Conservation (phyloP, 2,329 filamentous ascomycete species). For the Knufia petricola region DNA sequence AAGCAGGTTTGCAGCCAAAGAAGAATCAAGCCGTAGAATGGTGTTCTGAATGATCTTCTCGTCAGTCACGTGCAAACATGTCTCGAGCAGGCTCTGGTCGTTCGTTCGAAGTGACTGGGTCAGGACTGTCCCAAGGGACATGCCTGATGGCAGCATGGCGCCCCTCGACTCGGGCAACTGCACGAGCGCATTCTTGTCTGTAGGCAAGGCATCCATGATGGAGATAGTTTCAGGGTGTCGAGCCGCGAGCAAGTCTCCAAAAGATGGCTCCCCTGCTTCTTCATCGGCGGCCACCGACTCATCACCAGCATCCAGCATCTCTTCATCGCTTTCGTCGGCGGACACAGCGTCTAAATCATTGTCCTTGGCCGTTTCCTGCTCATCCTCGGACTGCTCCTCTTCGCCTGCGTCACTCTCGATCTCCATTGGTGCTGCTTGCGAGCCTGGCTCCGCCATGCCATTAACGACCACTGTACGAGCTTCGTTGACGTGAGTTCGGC, state of each 20-base stretch:
- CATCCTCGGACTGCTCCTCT: conserved; percentile 25
- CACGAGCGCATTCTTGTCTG: conserved; percentile 33
- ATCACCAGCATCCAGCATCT: conserved; percentile 21
- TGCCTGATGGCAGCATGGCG: conserved; percentile 55
- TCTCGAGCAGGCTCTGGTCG: conserved; percentile 80
- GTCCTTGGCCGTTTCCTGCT: conserved; percentile 16
- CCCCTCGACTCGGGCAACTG: conserved; percentile 31
- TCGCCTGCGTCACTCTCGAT: conserved; percentile 40
- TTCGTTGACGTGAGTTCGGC: conserved; percentile 48
- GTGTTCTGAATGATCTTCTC: conserved; percentile 71
- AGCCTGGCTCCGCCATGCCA: conserved; percentile 29
- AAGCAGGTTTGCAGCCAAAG: conserved; percentile 68
- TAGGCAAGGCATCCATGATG: conserved; percentile 36
- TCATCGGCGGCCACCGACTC: conserved; percentile 31
- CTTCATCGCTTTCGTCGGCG: conserved; percentile 16
- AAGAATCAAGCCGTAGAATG: conserved; percentile 80
- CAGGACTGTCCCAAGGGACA: conserved; percentile 84
- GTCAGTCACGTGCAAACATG: conserved; percentile 76
- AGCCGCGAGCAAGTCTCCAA: conserved; percentile 71
- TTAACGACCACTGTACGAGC: conserved; percentile 44
- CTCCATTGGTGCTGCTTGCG: conserved; percentile 34
- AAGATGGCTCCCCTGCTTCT: conserved; percentile 53
- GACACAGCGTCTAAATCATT: conserved; percentile 10
- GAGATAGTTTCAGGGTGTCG: conserved; percentile 40
- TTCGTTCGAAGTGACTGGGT: conserved; percentile 88